Conservation (phyloP, 352 stramenopile genomes). For the Globisporangium paddicum region DNA sequence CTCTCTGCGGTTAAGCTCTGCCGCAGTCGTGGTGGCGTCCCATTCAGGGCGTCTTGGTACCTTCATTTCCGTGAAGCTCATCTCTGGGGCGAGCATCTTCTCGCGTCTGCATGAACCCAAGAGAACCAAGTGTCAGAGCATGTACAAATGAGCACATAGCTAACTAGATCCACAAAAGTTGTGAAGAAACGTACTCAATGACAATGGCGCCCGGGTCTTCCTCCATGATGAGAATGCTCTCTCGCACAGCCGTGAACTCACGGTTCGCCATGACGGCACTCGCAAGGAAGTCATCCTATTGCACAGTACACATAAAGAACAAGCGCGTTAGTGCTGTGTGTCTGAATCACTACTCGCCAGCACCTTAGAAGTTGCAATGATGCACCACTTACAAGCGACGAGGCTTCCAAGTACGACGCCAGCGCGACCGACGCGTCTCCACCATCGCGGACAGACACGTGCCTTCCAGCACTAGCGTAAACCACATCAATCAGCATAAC, state of each 20-base stretch:
- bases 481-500: not conserved
- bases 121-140: not conserved
- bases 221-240: conserved; percentile 83
- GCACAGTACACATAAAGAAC: not conserved
- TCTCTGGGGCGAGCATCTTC: conserved; percentile 59
- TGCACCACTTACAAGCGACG: conserved; percentile 52
- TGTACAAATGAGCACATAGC: not conserved
- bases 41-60: conserved; percentile 96
- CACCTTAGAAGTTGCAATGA: not conserved
- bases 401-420: conserved; percentile 83
- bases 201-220: conserved; percentile 51
- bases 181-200: conserved; percentile 43
- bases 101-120: conserved; percentile 30
- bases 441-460: conserved; percentile 78
- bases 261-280: conserved; percentile 89
- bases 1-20: conserved; percentile 95
- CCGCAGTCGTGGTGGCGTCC: conserved; percentile 91
- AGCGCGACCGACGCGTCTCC: conserved; percentile 77
- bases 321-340: not conserved
- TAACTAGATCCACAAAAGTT: too few relatives aligned
- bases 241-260: conserved; percentile 90
- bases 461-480: conserved; percentile 57
- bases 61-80: conserved; percentile 94
- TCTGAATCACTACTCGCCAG: not conserved
- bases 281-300: conserved; percentile 91